phyloP scores from a whole-genome alignment of 441 rosid species.

The Brassica hybrid region DNA sequence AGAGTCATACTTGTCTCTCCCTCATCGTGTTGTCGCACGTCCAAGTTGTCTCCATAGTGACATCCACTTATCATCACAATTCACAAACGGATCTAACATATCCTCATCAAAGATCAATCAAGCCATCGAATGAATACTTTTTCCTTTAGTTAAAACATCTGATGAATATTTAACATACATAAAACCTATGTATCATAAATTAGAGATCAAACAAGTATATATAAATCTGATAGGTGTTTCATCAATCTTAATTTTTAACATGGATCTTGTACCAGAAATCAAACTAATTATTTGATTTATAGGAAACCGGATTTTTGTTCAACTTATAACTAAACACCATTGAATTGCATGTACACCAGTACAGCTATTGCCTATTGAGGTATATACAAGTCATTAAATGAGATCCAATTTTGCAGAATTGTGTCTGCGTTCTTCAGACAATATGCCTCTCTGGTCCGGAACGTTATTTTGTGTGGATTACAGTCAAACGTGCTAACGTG shows the following conservation, averaged over 20 bases:
- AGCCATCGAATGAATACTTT: conserved; percentile 22
- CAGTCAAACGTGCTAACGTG: neutral
- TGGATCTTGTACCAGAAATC: neutral
- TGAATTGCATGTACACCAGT: conserved; percentile 24
- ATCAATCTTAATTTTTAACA: neutral
- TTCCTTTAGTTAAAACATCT: neutral
- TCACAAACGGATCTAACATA: conserved; percentile 33
- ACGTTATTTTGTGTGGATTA: conserved; percentile 1
- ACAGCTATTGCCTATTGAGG: conserved; percentile 9
- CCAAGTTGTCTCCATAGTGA: conserved; percentile 46
- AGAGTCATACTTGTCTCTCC: conserved; percentile 41
- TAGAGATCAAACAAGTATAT: conserved; percentile 2
- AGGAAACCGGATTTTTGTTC: too few species aligned
- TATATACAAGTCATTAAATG: conserved; percentile 26
- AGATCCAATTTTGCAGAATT: conserved; percentile 20
- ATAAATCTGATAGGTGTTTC: neutral
- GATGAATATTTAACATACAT: neutral
- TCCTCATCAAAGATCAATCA: conserved; percentile 30
- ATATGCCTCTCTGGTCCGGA: conserved; percentile 13
- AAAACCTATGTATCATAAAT: neutral
- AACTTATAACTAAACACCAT: conserved; percentile 10
- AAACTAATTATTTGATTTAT: neutral
- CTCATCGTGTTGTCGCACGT: conserved; percentile 43
- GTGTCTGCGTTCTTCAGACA: conserved; percentile 41
- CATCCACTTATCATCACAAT: conserved; percentile 45